Evolutionary conservation across 495 filamentous ascomycete genomes (phyloP).

Genomic region (Lasiosphaeriaceae sp.): DNA sequence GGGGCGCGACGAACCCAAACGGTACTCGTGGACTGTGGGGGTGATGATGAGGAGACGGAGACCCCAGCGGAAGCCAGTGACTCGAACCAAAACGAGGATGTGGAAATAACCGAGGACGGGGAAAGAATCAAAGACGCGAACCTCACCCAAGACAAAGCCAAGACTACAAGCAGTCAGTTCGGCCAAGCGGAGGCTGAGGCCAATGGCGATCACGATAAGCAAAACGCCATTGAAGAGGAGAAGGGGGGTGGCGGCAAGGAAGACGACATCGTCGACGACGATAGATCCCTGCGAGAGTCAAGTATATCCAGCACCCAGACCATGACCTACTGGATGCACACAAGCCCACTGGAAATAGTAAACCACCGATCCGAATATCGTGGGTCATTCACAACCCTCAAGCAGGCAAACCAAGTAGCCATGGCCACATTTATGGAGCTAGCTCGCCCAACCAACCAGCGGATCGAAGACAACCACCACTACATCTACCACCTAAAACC

Average conservation of each 20-base stretch:
- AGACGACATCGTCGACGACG: too few relatives aligned
- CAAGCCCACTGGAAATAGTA: background rate
- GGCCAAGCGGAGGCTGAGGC: too few relatives aligned
- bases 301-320: background rate
- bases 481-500: constrained; percentile 1
- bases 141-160: too few relatives aligned
- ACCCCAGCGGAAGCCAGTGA: too few relatives aligned
- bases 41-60: too few relatives aligned
- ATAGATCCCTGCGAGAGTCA: background rate
- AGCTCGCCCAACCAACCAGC: background rate
- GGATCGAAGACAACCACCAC: constrained; percentile 4
- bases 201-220: too few relatives aligned
- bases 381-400: constrained; percentile 13
- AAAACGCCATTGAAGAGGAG: too few relatives aligned
- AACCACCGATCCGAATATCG: background rate
- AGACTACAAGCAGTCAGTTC: too few relatives aligned
- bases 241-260: too few relatives aligned
- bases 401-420: constrained; percentile 8
- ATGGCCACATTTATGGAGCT: constrained; percentile 4
- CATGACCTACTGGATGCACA: background rate
- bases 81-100: too few relatives aligned
- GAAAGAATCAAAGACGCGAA: too few relatives aligned
- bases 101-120: too few relatives aligned
- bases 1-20: background rate
- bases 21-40: background rate